Evolutionary conservation across 2,329 filamentous ascomycete genomes (phyloP).

Genomic region (Verticillium zaregamsianum): DNA sequence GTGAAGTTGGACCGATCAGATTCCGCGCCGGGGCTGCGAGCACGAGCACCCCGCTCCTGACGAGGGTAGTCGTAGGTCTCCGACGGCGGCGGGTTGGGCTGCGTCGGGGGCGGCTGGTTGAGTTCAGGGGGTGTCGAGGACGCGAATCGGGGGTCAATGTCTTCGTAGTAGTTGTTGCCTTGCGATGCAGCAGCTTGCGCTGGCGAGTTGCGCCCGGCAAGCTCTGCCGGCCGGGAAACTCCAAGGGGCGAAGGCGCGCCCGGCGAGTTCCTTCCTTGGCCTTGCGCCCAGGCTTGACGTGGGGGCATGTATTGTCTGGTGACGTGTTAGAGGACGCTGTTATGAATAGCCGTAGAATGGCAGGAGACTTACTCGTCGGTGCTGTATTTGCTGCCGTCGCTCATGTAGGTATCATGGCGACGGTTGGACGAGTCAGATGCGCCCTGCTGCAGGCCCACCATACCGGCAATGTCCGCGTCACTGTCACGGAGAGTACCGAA

Average conservation of each 20-base stretch:
- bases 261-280: constrained; percentile 38
- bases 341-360: constrained; percentile 13
- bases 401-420: constrained; percentile 49
- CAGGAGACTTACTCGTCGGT: constrained; percentile 62
- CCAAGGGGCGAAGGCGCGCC: constrained; percentile 40
- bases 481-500: constrained; percentile 53
- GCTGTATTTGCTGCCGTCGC: constrained; percentile 69
- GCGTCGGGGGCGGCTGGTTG: constrained; percentile 12
- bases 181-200: constrained; percentile 23
- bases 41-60: constrained; percentile 36
- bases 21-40: constrained; percentile 64
- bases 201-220: constrained; percentile 27
- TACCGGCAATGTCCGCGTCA: constrained; percentile 68
- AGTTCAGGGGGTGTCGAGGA: constrained; percentile 25
- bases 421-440: constrained; percentile 23
- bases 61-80: constrained; percentile 61
- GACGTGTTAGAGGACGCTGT: constrained; percentile 24
- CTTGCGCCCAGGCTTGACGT: constrained; percentile 51
- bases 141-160: constrained; percentile 84
- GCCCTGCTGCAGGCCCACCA: constrained; percentile 67
- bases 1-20: constrained; percentile 86
- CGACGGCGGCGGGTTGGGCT: constrained; percentile 18
- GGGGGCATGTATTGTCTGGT: constrained; percentile 52
- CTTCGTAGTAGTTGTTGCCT: constrained; percentile 73
- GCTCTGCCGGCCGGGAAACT: constrained; percentile 28